Conservation (phyloP, 345 rosid species). For the Limnanthes douglasii region DNA sequence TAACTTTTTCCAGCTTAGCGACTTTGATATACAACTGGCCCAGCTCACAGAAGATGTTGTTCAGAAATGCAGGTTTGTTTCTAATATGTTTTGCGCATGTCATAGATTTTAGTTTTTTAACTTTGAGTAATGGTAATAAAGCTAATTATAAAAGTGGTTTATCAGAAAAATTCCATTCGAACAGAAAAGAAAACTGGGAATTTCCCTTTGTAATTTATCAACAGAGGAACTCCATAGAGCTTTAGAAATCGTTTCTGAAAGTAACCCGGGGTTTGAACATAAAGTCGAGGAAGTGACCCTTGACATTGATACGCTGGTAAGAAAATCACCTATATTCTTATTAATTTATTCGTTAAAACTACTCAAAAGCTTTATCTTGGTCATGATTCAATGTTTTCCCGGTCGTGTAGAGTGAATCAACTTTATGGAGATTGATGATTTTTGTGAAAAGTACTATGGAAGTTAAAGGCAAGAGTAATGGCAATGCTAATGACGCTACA, state of each 20-base stretch:
- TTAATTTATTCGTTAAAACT: too few species aligned
- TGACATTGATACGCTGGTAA: conserved; percentile 75
- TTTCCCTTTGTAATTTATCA: conserved; percentile 37
- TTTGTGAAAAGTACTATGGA: conserved; percentile 65
- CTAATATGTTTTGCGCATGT: too few species aligned
- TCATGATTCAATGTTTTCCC: too few species aligned
- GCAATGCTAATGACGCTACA: too few species aligned
- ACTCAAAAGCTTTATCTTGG: too few species aligned
- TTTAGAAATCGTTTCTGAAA: conserved; percentile 68
- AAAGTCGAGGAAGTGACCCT: conserved; percentile 61
- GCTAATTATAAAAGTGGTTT: too few species aligned
- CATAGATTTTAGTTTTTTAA: neutral
- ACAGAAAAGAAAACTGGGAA: conserved; percentile 61
- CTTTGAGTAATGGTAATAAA: neutral
- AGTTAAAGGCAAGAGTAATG: conserved; percentile 19
- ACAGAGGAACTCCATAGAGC: conserved; percentile 68
- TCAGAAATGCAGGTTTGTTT: conserved; percentile 76
- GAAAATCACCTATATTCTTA: too few species aligned
- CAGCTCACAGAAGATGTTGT: conserved; percentile 52
- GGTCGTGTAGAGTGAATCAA: conserved; percentile 54
- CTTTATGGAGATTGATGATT: conserved; percentile 78
- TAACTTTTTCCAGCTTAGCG: conserved; percentile 36
- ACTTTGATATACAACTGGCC: conserved; percentile 47
- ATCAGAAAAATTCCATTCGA: conserved; percentile 53
- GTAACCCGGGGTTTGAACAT: conserved; percentile 42